These are phyloP conservation scores for Phytophthora kernoviae DNA, from an alignment of 352 stramenopile genomes.

Conservation along the genomic window DNA sequence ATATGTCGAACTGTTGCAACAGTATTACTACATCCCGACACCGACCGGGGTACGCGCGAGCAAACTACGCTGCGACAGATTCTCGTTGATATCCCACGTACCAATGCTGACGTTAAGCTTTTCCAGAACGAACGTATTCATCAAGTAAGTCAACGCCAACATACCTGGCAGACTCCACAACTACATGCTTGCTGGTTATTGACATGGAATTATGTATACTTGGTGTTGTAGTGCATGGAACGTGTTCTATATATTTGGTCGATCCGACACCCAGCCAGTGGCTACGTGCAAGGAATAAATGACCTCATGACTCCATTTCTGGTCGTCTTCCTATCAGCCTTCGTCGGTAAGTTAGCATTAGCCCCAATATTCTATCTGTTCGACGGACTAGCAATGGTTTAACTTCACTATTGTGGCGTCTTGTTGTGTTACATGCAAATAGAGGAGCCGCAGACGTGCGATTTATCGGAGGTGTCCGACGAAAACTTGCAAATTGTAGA, in stretches of 20 bases:
- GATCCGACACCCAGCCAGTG: slow-evolving; percentile 97
- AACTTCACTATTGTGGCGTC: background rate
- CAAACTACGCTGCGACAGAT: slow-evolving; percentile 96
- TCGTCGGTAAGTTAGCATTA: slow-evolving; percentile 50
- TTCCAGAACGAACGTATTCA: slow-evolving; percentile 96
- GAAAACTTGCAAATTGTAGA: slow-evolving; percentile 90
- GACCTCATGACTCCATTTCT: slow-evolving; percentile 98
- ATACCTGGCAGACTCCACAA: background rate
- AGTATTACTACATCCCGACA: slow-evolving; percentile 98
- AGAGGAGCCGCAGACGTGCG: slow-evolving; percentile 81
- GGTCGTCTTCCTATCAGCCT: slow-evolving; percentile 95
- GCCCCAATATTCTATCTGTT: background rate
- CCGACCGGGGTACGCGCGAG: slow-evolving; percentile 93
- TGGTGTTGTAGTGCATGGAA: slow-evolving; percentile 84
- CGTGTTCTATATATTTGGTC: slow-evolving; percentile 99
- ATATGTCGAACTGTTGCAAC: slow-evolving; percentile 94
- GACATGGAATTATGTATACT: background rate
- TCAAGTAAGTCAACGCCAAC: slow-evolving; percentile 46
- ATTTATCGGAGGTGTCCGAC: slow-evolving; percentile 69
- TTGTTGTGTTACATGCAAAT: slow-evolving; percentile 6
- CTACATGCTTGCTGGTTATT: background rate
- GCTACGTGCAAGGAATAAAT: slow-evolving; percentile 99
- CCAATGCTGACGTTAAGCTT: slow-evolving; percentile 95
- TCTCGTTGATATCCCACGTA: slow-evolving; percentile 99
- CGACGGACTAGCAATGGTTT: background rate